These are phyloP conservation scores for Mortierella sp. DNA, from an alignment of 371 early-diverging fungal genomes.

Conservation along the genomic window DNA sequence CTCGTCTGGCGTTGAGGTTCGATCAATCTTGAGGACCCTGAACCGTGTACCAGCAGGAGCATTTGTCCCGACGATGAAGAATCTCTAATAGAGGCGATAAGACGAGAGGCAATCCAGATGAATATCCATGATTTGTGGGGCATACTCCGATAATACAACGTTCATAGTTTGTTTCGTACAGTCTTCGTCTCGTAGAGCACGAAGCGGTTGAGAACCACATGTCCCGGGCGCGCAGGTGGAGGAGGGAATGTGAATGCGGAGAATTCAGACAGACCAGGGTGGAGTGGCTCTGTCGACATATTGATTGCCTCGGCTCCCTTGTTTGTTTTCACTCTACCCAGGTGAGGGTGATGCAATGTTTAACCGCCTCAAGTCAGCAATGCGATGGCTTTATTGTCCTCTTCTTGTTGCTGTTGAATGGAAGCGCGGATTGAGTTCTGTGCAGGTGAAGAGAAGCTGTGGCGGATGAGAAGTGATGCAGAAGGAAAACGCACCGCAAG, in stretches of 20 bases:
- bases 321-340: not conserved
- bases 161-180: too few relatives aligned
- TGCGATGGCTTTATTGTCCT: too few relatives aligned
- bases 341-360: too few relatives aligned
- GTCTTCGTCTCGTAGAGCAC: slow-evolving; percentile 89
- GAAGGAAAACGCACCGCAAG: not conserved
- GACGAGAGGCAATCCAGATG: too few relatives aligned
- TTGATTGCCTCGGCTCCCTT: too few relatives aligned
- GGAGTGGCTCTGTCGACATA: too few relatives aligned
- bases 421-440: too few relatives aligned
- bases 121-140: too few relatives aligned
- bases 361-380: too few relatives aligned
- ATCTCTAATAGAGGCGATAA: slow-evolving; percentile 67
- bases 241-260: slow-evolving; percentile 39
- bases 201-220: slow-evolving; percentile 68
- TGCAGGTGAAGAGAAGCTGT: not conserved
- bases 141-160: too few relatives aligned
- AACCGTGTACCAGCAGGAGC: slow-evolving; percentile 74
- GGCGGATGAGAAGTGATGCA: too few relatives aligned
- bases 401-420: too few relatives aligned
- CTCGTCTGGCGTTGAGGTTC: slow-evolving; percentile 66
- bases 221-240: slow-evolving; percentile 35
- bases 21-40: slow-evolving; percentile 90
- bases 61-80: slow-evolving; percentile 88
- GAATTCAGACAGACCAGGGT: slow-evolving; percentile 22